A percentile compares a stretch with the other conserved stretches of the same genome.
Evolutionary conservation across 345 rosid genomes (phyloP).

Genomic region (Acer saccharum): DNA sequence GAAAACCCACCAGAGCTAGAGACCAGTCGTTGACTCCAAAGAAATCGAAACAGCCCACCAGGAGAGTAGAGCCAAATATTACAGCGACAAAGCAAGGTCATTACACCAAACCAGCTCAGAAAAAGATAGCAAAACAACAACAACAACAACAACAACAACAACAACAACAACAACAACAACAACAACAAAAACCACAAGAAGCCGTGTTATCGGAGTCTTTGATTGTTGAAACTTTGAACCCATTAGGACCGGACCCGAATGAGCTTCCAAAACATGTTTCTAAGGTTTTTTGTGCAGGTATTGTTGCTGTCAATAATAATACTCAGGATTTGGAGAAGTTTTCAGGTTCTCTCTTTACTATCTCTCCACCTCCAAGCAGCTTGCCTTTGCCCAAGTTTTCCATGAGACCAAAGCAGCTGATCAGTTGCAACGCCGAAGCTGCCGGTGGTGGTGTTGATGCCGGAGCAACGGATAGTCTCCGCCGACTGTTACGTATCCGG

Average conservation of each 20-base stretch:
- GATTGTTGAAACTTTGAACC: constrained; percentile 16
- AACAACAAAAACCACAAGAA: not conserved
- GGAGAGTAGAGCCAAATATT: constrained; percentile 6
- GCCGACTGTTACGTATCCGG: constrained; percentile 66
- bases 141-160: not conserved
- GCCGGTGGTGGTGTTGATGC: constrained; percentile 46
- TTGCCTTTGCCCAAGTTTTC: constrained; percentile 75
- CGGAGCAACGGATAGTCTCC: constrained; percentile 65
- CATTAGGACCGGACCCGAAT: constrained; percentile 47
- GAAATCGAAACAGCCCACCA: constrained; percentile 30
- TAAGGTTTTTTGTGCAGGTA: constrained; percentile 21
- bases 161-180: not conserved
- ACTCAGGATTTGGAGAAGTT: constrained; percentile 27
- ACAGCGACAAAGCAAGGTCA: constrained; percentile 2
- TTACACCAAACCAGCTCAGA: not conserved
- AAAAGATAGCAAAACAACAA: not conserved
- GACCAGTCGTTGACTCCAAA: constrained; percentile 41
- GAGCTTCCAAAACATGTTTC: constrained; percentile 48
- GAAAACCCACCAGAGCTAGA: constrained; percentile 29
- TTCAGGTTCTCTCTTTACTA: constrained; percentile 38
- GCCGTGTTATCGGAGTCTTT: constrained; percentile 3
- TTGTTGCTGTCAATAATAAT: not conserved
- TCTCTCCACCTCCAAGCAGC: constrained; percentile 77
- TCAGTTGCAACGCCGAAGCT: constrained; percentile 56
- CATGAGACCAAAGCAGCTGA: constrained; percentile 54